These are phyloP conservation scores for Phialophora chinensis DNA, from an alignment of 2,329 filamentous ascomycete species.

Conservation along the genomic window DNA sequence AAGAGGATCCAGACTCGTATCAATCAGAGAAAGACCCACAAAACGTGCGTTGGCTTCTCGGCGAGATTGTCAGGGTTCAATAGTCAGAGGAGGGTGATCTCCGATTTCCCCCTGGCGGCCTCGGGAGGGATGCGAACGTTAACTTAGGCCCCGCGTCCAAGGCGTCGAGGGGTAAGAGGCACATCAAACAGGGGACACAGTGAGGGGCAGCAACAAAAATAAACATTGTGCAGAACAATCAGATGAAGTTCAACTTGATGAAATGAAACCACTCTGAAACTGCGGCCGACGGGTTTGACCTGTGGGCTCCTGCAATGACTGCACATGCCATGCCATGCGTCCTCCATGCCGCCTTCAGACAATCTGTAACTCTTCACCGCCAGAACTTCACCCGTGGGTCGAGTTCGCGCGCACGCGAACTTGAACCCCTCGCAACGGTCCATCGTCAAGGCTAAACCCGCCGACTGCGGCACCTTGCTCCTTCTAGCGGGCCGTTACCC, in stretches of 20 bases:
- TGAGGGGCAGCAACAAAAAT: constrained; percentile 16
- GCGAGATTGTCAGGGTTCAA: constrained; percentile 10
- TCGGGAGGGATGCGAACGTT: constrained; percentile 1
- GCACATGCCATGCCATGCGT: constrained; percentile 20
- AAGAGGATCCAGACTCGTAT: background rate
- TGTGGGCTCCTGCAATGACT: background rate
- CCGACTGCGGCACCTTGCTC: constrained; percentile 31
- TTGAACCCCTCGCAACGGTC: constrained; percentile 23
- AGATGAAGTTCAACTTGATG: background rate
- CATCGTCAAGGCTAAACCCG: constrained; percentile 20
- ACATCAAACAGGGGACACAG: background rate
- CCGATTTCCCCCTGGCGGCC: constrained; percentile 14
- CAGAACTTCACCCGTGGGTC: constrained; percentile 28
- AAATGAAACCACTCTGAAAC: constrained; percentile 8
- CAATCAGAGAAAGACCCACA: constrained; percentile 8
- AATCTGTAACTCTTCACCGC: constrained; percentile 24
- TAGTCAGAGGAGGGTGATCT: constrained; percentile 15
- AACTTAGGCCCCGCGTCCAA: constrained; percentile 8
- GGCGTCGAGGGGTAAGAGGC: constrained; percentile 15
- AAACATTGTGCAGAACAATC: constrained; percentile 12
- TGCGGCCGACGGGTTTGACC: background rate
- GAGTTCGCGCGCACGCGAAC: constrained; percentile 27
- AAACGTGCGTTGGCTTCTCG: constrained; percentile 10
- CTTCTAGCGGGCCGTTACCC: constrained; percentile 33
- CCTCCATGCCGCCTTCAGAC: constrained; percentile 7